Conservation (phyloP, 495 filamentous ascomycete genomes). For the Lasiosphaeriaceae sp. region DNA sequence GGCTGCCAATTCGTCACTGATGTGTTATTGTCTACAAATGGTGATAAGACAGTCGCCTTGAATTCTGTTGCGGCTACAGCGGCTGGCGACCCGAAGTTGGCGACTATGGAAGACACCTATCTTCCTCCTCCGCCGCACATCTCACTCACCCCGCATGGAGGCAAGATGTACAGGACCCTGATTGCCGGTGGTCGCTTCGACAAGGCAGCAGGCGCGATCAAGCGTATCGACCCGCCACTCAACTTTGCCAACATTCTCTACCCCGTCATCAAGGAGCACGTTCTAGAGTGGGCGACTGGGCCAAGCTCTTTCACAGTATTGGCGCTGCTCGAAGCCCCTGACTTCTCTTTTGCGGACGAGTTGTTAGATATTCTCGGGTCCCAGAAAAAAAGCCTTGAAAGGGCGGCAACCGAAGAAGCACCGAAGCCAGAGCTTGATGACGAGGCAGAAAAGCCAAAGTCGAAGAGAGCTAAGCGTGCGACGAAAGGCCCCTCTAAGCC, state of each 20-base stretch:
- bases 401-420: constrained; percentile 45
- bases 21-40: constrained; percentile 70
- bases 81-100: constrained; percentile 54
- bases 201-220: constrained; percentile 59
- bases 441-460: constrained; percentile 27
- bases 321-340: constrained; percentile 71
- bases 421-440: constrained; percentile 33
- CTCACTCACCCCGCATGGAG: constrained; percentile 57
- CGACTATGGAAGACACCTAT: constrained; percentile 36
- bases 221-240: constrained; percentile 68
- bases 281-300: constrained; percentile 84
- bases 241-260: constrained; percentile 77
- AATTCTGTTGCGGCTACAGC: constrained; percentile 67
- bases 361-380: constrained; percentile 62
- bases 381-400: constrained; percentile 47
- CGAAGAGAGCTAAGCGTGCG: constrained; percentile 44
- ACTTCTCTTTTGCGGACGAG: constrained; percentile 64
- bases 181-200: constrained; percentile 85
- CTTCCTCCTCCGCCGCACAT: constrained; percentile 44
- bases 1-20: constrained; percentile 85
- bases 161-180: constrained; percentile 85
- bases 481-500: constrained; percentile 32
- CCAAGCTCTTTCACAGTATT: constrained; percentile 78
- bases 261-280: constrained; percentile 65
- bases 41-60: constrained; percentile 67